Evolutionary conservation across 2,329 filamentous ascomycete genomes (phyloP), one percentile per base, ranked within the genome.

Genomic region (Ilyonectria destructans): DNA sequence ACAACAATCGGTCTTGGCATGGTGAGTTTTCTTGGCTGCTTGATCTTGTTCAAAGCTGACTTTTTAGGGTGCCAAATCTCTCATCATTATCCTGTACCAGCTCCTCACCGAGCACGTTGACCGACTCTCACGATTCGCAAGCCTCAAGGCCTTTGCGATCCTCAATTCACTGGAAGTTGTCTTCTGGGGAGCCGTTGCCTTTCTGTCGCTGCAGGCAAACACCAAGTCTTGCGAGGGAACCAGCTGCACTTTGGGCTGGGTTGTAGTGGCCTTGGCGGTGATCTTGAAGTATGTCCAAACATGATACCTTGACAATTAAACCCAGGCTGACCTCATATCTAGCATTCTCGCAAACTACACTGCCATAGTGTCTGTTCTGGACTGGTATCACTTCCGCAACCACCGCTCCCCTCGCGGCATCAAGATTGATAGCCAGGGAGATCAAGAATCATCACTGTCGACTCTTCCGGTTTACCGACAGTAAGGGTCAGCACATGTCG

Each of bases 121-220:
- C 5, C 68, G 69, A 1, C 77, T 83, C 59, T 65, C 74, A 13
- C 77, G 74, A 62, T 85, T 81, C 81, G 75, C 69, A 31, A 82
- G 78, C 70, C 72, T 81, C 6, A 85, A 84, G 72, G 82, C 82
- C 6, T 79, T 83, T 70, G 69, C 76, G 5, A 81, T 84, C 40
- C 75, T 85, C 62, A 83, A 82, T 72, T 75, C 68, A 52, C 71
- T 85, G 17, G 83, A 85, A 68, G 69, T 81, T 15, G 75, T 84
- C 15, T 84, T 84, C 70, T 85, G 83, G 82, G 67, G 49, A 12
- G 62, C 69, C 0, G 67, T 71, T 21, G 58, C 62, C 6, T 71
- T 69, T 29, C 51, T 71, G 43, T 52, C 57, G 4, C 15, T 71
- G 7, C 49, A 56, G 19, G 37, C 62, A 15, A 71, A 69, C 57